These are phyloP conservation scores for Sporisorium iseilematis-ciliati DNA, from an alignment of 1,284 basidiomycete genomes.

Conservation along the genomic window DNA sequence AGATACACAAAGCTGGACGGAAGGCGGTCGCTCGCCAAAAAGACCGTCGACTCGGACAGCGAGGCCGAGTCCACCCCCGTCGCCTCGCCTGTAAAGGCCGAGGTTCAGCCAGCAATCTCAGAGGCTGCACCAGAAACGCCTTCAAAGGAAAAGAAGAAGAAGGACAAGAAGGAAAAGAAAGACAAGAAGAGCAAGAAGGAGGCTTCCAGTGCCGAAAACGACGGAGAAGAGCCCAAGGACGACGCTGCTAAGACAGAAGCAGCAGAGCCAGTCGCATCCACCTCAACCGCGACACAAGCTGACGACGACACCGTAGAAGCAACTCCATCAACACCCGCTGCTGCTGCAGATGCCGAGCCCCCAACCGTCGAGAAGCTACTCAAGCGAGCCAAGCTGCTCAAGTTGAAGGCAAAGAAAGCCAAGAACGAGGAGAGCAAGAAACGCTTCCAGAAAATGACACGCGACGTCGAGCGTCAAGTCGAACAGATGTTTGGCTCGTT, in stretches of 20 bases:
- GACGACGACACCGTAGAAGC: neutral
- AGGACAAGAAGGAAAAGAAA: slow-evolving; percentile 32
- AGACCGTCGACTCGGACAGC: slow-evolving; percentile 38
- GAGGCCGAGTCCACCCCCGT: slow-evolving; percentile 24
- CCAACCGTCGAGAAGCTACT: slow-evolving; percentile 53
- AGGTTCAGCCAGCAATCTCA: slow-evolving; percentile 3
- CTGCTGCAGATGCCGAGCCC: slow-evolving; percentile 25
- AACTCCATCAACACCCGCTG: neutral
- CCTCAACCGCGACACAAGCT: slow-evolving; percentile 14
- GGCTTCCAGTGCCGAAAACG: neutral
- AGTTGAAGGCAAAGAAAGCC: slow-evolving; percentile 65
- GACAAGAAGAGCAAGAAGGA: slow-evolving; percentile 17
- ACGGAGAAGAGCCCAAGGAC: slow-evolving; percentile 6
- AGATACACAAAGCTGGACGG: slow-evolving; percentile 61
- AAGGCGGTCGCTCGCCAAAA: slow-evolving; percentile 51
- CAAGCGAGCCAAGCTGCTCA: slow-evolving; percentile 65
- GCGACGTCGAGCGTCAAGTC: slow-evolving; percentile 68
- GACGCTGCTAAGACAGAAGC: slow-evolving; percentile 4
- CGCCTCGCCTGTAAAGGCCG: slow-evolving; percentile 20
- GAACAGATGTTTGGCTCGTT: slow-evolving; percentile 55
- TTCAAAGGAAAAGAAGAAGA: slow-evolving; percentile 29
- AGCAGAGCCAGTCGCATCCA: slow-evolving; percentile 31
- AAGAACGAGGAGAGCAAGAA: slow-evolving; percentile 54
- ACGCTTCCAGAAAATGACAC: slow-evolving; percentile 35
- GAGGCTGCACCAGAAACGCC: slow-evolving; percentile 14